These are phyloP conservation scores for Claviceps maximensis DNA, from an alignment of 2,329 filamentous ascomycete genomes.

Conservation along the genomic window DNA sequence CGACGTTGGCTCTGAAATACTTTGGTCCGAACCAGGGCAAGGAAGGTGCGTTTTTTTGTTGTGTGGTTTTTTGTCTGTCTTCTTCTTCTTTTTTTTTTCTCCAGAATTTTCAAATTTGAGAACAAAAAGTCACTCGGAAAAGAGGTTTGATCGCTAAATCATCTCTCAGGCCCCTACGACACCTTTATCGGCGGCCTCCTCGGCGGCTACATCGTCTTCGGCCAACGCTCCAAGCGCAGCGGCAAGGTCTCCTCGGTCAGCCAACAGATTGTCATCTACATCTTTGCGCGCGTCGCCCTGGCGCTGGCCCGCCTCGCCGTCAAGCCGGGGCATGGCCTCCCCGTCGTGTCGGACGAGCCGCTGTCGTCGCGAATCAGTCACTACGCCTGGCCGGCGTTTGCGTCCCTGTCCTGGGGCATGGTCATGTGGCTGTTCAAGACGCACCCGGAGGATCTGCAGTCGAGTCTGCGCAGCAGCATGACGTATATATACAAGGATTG, in stretches of 20 bases:
- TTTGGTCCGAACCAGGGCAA: constrained; percentile 45
- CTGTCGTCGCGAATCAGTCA: constrained; percentile 39
- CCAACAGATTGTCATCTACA: constrained; percentile 97
- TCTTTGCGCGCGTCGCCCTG: constrained; percentile 82
- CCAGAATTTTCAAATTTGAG: no score
- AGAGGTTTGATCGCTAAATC: background rate
- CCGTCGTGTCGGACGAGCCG: constrained; percentile 34
- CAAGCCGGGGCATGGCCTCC: constrained; percentile 43
- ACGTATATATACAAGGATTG: constrained; percentile 89
- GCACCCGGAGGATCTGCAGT: constrained; percentile 84
- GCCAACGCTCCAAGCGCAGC: constrained; percentile 45
- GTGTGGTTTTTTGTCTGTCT: no score
- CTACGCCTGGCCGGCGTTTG: constrained; percentile 88
- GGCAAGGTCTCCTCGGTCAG: constrained; percentile 68
- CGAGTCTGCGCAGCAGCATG: constrained; percentile 89
- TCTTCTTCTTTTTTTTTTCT: no score
- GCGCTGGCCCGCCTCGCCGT: constrained; percentile 74
- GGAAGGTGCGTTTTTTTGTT: constrained; percentile 27
- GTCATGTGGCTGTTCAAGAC: constrained; percentile 94
- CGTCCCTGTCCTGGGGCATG: constrained; percentile 75
- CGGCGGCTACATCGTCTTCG: constrained; percentile 90
- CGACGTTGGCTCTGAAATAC: constrained; percentile 62
- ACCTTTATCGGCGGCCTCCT: constrained; percentile 75
- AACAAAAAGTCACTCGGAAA: background rate
- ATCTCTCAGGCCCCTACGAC: constrained; percentile 51